phyloP scores from a whole-genome alignment of 345 rosid genomes.

The Camelina laxa region DNA sequence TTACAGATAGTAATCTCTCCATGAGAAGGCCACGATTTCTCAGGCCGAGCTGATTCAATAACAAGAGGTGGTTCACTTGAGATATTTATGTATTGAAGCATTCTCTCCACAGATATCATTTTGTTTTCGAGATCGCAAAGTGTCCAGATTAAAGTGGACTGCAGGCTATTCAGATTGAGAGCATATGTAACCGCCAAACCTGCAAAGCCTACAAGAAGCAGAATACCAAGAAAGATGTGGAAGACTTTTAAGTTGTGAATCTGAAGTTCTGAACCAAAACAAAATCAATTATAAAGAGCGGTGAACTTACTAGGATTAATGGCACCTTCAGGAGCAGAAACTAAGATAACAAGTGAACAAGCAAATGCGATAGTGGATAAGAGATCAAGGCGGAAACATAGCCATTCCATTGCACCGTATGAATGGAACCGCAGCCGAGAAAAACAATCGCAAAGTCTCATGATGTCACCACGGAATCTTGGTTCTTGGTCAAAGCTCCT shows the following conservation, averaged over 20 bases:
- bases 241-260: conserved; percentile 10
- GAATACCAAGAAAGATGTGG: background rate
- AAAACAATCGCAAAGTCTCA: conserved; percentile 58
- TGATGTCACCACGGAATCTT: conserved; percentile 59
- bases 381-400: conserved; percentile 70
- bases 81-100: conserved; percentile 58
- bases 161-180: conserved; percentile 56
- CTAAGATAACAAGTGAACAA: conserved; percentile 60
- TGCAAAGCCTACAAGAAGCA: conserved; percentile 49
- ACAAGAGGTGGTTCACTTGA: conserved; percentile 71
- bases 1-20: conserved; percentile 58
- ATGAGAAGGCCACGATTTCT: conserved; percentile 58
- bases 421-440: conserved; percentile 60
- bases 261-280: background rate
- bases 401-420: conserved; percentile 73
- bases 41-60: conserved; percentile 57
- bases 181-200: conserved; percentile 65
- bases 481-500: conserved; percentile 74
- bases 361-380: conserved; percentile 62
- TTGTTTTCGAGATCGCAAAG: conserved; percentile 56
- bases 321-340: conserved; percentile 57
- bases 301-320: conserved; percentile 64
- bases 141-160: conserved; percentile 54
- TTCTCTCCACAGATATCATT: conserved; percentile 71
- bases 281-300: conserved; percentile 4